Evolutionary conservation across 2,329 filamentous ascomycete genomes (phyloP), one percentile per base, ranked within the genome.

Genomic region (Cladosporium phlei): DNA sequence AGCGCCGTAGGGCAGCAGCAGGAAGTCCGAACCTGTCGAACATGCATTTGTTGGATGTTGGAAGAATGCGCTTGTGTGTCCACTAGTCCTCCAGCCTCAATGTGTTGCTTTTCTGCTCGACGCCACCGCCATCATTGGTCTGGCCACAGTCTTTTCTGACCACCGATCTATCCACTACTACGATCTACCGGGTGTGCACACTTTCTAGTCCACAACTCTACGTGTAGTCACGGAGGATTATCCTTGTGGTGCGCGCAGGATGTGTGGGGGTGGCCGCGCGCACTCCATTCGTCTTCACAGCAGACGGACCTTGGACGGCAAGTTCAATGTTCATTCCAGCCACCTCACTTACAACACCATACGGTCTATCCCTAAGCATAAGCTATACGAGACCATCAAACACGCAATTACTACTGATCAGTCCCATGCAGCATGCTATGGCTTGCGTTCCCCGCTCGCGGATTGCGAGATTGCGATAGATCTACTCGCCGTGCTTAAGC

Each of bases 61-160:
- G 25, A 27, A 2, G 14, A 38, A 22, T n/a, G n/a, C n/a, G 16
- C 7, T 4, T 33, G 30, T 17, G 3, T 17, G 30, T 20, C 6
- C n/a, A n/a, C n/a, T n/a, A n/a, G n/a, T n/a, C n/a, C n/a, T n/a
- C n/a, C n/a, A n/a, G n/a, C n/a, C n/a, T n/a, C n/a, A n/a, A n/a
- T n/a, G n/a, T n/a, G n/a, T n/a, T n/a, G n/a, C n/a, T n/a, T n/a
- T n/a, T n/a, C n/a, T 33, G 9, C 1, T 37, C 10, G 6, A 22
- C 33, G 37, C 37, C 37, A 39, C 37, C 37, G 37, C 37, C 35
- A 19, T 28, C 24, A n/a, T 28, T 12, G 37, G 37, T 39, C 37
- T 39, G 14, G 30, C 24, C 24, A 11, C 11, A 6, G 24, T 6
- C 11, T 6, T 25, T 11, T 25, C 6, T 11, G 24, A 6, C 11